phyloP scores from a whole-genome alignment of 177 flowering plant genomes.

The Telopea speciosissima region DNA sequence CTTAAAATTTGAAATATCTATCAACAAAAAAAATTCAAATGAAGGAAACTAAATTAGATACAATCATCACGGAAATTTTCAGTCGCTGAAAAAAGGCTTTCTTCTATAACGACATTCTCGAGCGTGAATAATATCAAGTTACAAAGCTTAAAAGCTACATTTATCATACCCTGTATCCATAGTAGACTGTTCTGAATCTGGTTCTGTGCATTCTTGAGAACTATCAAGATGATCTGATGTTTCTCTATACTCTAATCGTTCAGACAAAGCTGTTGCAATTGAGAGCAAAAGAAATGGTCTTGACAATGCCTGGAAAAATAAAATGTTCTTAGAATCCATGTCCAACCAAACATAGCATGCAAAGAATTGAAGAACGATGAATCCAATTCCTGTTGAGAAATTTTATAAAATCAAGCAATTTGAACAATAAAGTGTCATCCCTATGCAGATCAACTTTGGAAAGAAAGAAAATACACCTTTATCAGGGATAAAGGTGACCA shows the following conservation, averaged over 20 bases:
- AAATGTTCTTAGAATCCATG: not conserved
- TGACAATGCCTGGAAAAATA: constrained; percentile 52
- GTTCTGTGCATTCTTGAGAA: constrained; percentile 31
- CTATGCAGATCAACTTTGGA: not conserved
- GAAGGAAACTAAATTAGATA: not conserved
- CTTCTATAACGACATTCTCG: not conserved
- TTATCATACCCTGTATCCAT: constrained; percentile 35
- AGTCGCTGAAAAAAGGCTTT: not conserved
- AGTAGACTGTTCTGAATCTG: constrained; percentile 28
- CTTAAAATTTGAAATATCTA: no score
- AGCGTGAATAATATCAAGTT: not conserved
- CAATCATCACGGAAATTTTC: not conserved
- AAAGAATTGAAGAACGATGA: not conserved
- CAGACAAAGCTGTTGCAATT: constrained; percentile 64
- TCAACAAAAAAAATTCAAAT: not conserved
- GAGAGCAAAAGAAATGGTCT: constrained; percentile 73
- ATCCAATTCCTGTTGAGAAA: not conserved
- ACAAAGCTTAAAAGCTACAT: constrained; percentile 3
- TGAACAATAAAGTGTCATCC: not conserved
- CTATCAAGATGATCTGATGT: constrained; percentile 17
- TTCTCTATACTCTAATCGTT: constrained; percentile 27
- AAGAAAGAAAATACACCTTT: not conserved
- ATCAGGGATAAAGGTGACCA: no score
- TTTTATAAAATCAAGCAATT: not conserved
- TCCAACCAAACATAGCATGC: not conserved